These are phyloP conservation scores for Metarhizium album DNA, from an alignment of 2,329 filamentous ascomycete genomes.

Conservation along the genomic window DNA sequence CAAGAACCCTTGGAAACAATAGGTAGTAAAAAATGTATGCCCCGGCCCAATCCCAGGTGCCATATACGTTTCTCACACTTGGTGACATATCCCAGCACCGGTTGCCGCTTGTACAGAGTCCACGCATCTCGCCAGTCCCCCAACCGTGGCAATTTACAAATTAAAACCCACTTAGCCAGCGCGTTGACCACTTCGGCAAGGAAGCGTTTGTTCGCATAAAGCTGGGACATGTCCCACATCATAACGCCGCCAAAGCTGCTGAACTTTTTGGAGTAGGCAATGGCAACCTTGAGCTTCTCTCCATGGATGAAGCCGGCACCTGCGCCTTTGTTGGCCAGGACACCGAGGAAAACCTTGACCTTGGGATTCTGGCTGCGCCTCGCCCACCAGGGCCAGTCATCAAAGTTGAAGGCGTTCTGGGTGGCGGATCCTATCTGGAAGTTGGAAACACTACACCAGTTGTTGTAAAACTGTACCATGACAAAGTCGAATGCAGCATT, in stretches of 20 bases:
- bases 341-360: constrained; percentile 51
- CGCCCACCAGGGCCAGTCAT: constrained; percentile 56
- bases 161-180: constrained; percentile 12
- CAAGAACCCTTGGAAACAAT: background rate
- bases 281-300: constrained; percentile 33
- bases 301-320: constrained; percentile 45
- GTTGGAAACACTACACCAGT: constrained; percentile 48
- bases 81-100: too few species aligned
- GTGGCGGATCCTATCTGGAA: constrained; percentile 32
- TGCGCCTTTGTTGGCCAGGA: constrained; percentile 44
- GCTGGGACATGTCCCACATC: constrained; percentile 58
- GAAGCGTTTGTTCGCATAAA: constrained; percentile 46
- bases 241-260: constrained; percentile 56
- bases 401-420: constrained; percentile 50
- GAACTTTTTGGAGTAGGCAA: constrained; percentile 43
- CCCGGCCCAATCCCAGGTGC: background rate
- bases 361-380: constrained; percentile 42
- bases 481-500: constrained; percentile 48
- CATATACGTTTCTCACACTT: background rate
- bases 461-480: constrained; percentile 60
- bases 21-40: background rate
- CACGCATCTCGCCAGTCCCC: too few species aligned
- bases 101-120: too few species aligned
- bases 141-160: too few species aligned
- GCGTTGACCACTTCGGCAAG: constrained; percentile 31